Evolutionary conservation across 768 basidiomycete species (phyloP).

Genomic region (Hygrophorus russula): DNA sequence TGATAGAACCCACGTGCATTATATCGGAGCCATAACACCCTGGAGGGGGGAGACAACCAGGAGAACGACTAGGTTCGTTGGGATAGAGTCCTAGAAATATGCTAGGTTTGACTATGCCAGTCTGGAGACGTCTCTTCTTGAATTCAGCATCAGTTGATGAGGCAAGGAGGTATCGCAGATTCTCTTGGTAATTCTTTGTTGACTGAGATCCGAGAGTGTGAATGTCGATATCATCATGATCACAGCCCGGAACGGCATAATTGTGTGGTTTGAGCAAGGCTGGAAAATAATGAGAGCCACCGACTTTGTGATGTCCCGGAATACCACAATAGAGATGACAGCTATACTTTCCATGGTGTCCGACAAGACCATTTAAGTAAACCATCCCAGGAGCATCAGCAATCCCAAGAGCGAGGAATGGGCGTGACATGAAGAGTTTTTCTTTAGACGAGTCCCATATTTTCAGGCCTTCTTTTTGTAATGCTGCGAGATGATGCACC

Average conservation of each 20-base stretch:
- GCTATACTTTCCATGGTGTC: slow-evolving; percentile 22
- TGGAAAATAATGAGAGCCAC: slow-evolving; percentile 22
- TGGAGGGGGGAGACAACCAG: too few species aligned
- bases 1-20: too few species aligned
- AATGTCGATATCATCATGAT: slow-evolving; percentile 15
- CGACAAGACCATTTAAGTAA: slow-evolving; percentile 21
- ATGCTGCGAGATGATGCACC: slow-evolving; percentile 20
- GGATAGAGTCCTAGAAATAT: too few species aligned
- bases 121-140: not conserved
- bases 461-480: slow-evolving; percentile 19
- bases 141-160: not conserved
- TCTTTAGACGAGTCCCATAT: slow-evolving; percentile 20
- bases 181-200: slow-evolving; percentile 5
- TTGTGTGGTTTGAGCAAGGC: slow-evolving; percentile 16
- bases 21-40: too few species aligned
- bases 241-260: slow-evolving; percentile 12
- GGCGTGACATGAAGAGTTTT: slow-evolving; percentile 8
- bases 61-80: too few species aligned
- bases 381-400: slow-evolving; percentile 26
- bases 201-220: slow-evolving; percentile 6
- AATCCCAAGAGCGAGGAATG: slow-evolving; percentile 14
- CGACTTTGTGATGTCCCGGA: slow-evolving; percentile 18
- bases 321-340: slow-evolving; percentile 24
- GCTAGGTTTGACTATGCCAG: not conserved
- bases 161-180: slow-evolving; percentile 2